phyloP scores from a whole-genome alignment of 768 basidiomycete genomes.

The Amanita thiersii region DNA sequence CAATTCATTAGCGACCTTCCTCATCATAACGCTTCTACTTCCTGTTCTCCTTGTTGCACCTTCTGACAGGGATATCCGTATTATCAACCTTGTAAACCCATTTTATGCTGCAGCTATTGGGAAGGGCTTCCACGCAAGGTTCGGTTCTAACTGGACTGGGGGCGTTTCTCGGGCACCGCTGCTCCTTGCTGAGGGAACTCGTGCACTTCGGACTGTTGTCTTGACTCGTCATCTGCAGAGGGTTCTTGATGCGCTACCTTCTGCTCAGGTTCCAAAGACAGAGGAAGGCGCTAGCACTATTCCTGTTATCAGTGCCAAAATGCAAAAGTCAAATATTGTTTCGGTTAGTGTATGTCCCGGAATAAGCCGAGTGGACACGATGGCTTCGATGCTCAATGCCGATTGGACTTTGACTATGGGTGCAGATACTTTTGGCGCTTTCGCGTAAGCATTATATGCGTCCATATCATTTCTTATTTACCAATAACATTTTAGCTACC shows the following conservation, averaged over 20 bases:
- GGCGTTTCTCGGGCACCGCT: not conserved
- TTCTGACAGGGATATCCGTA: slow-evolving; percentile 84
- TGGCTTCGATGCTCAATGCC: slow-evolving; percentile 47
- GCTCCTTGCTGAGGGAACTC: not conserved
- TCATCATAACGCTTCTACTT: slow-evolving; percentile 71
- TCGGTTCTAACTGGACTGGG: not conserved
- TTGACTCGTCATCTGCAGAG: not conserved
- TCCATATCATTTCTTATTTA: slow-evolving; percentile 9
- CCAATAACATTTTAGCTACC: slow-evolving; percentile 37
- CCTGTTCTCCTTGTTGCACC: slow-evolving; percentile 78
- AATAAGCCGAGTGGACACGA: slow-evolving; percentile 61
- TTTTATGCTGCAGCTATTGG: slow-evolving; percentile 71
- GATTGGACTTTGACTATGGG: slow-evolving; percentile 31
- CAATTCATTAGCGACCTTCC: slow-evolving; percentile 61
- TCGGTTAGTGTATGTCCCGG: slow-evolving; percentile 71
- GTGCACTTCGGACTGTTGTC: not conserved
- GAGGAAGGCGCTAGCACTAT: slow-evolving; percentile 11
- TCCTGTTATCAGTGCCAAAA: slow-evolving; percentile 31
- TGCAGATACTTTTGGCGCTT: slow-evolving; percentile 25
- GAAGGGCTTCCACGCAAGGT: not conserved
- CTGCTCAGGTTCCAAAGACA: slow-evolving; percentile 28
- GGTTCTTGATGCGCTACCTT: not conserved
- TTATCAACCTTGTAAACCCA: slow-evolving; percentile 80
- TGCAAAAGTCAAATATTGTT: slow-evolving; percentile 67
- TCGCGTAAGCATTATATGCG: slow-evolving; percentile 47